Evolutionary conservation across 257 asterid species (phyloP).

Genomic region (Solanum virginianum): DNA sequence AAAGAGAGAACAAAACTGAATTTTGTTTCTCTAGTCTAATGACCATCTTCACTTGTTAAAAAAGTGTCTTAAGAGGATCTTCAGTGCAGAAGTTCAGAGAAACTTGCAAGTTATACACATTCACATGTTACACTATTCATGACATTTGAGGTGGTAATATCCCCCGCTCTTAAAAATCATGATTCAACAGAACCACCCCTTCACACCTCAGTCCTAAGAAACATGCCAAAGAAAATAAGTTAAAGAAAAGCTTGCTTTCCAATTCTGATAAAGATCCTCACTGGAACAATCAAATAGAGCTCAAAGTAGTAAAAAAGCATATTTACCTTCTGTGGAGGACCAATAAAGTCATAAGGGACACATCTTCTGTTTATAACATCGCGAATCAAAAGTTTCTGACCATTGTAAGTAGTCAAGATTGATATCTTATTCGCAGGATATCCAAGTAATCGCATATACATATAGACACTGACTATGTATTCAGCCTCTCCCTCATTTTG

Average conservation of each 20-base stretch:
- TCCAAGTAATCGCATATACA: slow-evolving; percentile 95
- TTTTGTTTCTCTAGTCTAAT: not conserved
- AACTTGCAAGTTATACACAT: not conserved
- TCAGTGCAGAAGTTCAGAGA: not conserved
- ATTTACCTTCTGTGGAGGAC: slow-evolving; percentile 85
- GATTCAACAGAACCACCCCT: not conserved
- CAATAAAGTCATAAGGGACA: slow-evolving; percentile 82
- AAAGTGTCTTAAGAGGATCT: not conserved
- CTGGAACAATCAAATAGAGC: not conserved
- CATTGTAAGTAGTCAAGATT: slow-evolving; percentile 91
- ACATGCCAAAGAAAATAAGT: not conserved
- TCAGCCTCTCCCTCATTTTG: slow-evolving; percentile 99
- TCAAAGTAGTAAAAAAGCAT: not conserved
- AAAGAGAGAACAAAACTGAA: not conserved
- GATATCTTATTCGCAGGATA: slow-evolving; percentile 94
- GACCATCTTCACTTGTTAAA: not conserved
- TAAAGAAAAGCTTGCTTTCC: not conserved
- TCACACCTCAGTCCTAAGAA: not conserved
- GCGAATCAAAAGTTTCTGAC: slow-evolving; percentile 95
- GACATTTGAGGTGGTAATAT: not conserved
- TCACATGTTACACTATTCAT: not conserved
- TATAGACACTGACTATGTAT: slow-evolving; percentile 79
- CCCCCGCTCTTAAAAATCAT: not conserved
- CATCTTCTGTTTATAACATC: slow-evolving; percentile 92
- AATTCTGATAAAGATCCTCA: not conserved